Evolutionary conservation across 176 grass and related monocot genomes (phyloP).

Genomic region (Phragmites australis): DNA sequence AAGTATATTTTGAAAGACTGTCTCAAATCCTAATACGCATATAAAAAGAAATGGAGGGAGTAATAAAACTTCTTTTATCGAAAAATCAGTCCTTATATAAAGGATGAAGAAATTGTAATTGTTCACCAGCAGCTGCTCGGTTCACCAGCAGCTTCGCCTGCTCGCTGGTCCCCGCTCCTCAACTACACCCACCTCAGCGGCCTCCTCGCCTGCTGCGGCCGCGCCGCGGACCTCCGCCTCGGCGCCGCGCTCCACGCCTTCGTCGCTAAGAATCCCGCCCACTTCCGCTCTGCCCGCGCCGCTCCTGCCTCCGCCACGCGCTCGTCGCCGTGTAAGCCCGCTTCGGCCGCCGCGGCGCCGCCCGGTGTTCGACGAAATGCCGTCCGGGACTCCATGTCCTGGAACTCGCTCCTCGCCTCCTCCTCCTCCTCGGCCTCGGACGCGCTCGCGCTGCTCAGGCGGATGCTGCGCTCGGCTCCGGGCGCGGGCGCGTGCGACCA

Average conservation of each 20-base stretch:
- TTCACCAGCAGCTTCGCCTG: no score
- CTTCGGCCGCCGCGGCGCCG: constrained; percentile 50
- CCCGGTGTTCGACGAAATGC: constrained; percentile 83
- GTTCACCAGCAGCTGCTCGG: no score
- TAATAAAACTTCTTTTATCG: no score
- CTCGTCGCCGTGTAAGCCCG: constrained; percentile 66
- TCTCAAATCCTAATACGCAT: no score
- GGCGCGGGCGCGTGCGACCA: constrained; percentile 40
- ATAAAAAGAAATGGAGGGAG: no score
- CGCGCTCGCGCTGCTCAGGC: constrained; percentile 48
- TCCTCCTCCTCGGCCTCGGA: constrained; percentile 25
- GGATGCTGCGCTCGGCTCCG: constrained; percentile 46
- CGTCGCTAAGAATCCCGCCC: constrained; percentile 48
- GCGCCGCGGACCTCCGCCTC: constrained; percentile 47
- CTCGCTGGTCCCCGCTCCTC: constrained; percentile 30
- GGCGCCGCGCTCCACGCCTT: constrained; percentile 68
- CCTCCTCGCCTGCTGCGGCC: constrained; percentile 65
- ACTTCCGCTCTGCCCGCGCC: constrained; percentile 31
- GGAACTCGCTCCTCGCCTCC: constrained; percentile 73
- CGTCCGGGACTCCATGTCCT: constrained; percentile 72
- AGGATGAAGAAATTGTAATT: no score
- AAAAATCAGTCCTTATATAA: no score
- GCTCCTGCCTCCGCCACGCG: not conserved
- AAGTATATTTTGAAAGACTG: no score
- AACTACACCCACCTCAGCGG: constrained; percentile 59